Evolutionary conservation across 2,329 filamentous ascomycete species (phyloP), one percentile per base, ranked within the genome.

Genomic region (Botrytis squamosa): DNA sequence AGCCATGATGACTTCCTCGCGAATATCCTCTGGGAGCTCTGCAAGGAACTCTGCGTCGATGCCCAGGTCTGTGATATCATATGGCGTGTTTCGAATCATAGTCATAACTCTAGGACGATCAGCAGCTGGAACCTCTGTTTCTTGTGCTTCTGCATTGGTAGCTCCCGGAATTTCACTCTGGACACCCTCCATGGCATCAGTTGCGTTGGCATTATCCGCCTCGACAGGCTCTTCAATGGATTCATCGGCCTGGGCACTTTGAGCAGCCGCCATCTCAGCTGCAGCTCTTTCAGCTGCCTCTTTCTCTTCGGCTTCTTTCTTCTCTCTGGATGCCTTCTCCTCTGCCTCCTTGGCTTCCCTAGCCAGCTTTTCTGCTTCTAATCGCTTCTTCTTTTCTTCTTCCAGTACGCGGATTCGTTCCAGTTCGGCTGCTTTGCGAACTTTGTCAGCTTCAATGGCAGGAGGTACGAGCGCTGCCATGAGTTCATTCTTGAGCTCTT

Each of bases 31-130:
- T 0, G 96, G 96, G n/a, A 99, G 85, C n/a, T 95, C 97, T 74
- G 96, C 93, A 10, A 99, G 89, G 82, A 98, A 99, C 73, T 97
- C 95, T 25, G 92, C 89, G 81, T 99, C 96, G 78, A 99, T 98
- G 67, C 95, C 95, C 75, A 99, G 87, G 75, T 93, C 93, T 0
- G 96, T 99, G 67, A 99, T 96, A 81, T 99, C 96, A 71, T 97
- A 89, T 79, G 96, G 91, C 76, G 93, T 92, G 40, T 95, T 95
- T 75, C 95, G 87, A 71, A 99, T 94, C 2, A 89, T 95, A 25
- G 93, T 97, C 78, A 91, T 91, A 44, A 97, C 88, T 66, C 95
- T 91, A 71, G 87, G 84, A 69, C 88, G 86, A 52, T 85, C 82
- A 33, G 84, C 83, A 44, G 84, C 84, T n/a, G 85, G 81, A 69